Conservation (phyloP, 306 rosid species). For the Prinsepia uniflora region DNA sequence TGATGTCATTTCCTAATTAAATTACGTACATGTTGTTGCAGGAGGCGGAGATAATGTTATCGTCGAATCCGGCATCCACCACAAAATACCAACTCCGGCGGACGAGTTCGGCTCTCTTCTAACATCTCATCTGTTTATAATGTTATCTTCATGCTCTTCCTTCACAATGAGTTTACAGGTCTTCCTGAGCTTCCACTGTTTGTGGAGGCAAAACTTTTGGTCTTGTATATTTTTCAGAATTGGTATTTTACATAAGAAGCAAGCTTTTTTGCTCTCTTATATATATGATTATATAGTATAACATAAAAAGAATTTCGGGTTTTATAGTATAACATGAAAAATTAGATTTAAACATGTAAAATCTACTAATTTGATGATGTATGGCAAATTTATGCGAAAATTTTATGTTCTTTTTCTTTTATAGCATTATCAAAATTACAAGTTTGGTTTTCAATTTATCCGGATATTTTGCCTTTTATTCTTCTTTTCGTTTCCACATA, state of each 20-base stretch:
- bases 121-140: not conserved
- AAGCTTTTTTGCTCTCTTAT: not conserved
- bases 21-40: constrained; percentile 22
- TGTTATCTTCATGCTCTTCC: not conserved
- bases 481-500: too few species aligned
- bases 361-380: too few species aligned
- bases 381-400: too few species aligned
- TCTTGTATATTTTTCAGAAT: not conserved
- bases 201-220: not conserved
- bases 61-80: constrained; percentile 17
- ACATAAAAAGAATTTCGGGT: too few species aligned
- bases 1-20: not conserved
- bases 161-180: constrained; percentile 1
- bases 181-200: not conserved
- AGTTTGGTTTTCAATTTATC: too few species aligned
- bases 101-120: constrained; percentile 28
- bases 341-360: too few species aligned
- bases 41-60: constrained; percentile 33
- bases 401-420: too few species aligned
- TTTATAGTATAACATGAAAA: too few species aligned
- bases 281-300: too few species aligned
- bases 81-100: constrained; percentile 34
- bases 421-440: too few species aligned
- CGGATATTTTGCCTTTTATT: too few species aligned
- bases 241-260: not conserved